These are phyloP conservation scores for Phoenix roebelenii DNA, from an alignment of 176 grass and related monocot species.

Conservation along the genomic window DNA sequence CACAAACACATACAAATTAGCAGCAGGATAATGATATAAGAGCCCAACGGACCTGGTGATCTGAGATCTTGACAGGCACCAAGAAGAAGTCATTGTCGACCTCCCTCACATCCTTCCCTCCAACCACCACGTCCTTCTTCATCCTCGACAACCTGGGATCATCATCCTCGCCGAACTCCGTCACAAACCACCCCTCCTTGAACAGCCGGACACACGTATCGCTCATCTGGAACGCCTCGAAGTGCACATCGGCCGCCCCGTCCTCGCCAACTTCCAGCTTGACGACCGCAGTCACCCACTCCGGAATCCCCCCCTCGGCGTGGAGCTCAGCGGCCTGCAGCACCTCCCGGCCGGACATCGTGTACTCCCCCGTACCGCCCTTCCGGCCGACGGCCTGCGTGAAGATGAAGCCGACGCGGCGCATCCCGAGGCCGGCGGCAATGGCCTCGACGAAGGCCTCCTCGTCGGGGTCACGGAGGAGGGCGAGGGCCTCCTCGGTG, in stretches of 20 bases:
- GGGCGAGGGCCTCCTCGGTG: constrained; percentile 46
- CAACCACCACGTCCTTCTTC: constrained; percentile 83
- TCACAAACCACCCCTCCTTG: constrained; percentile 66
- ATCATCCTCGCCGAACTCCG: constrained; percentile 41
- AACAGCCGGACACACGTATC: constrained; percentile 80
- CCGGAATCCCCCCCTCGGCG: constrained; percentile 44
- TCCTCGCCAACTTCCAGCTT: constrained; percentile 70
- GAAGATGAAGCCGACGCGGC: constrained; percentile 66
- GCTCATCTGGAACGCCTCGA: constrained; percentile 99
- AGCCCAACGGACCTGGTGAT: constrained; percentile 54
- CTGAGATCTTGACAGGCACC: constrained; percentile 89
- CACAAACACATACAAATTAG: too few species aligned
- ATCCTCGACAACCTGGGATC: constrained; percentile 69
- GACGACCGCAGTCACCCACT: constrained; percentile 85
- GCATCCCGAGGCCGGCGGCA: constrained; percentile 69
- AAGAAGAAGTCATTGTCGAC: constrained; percentile 97
- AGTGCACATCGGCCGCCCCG: constrained; percentile 65
- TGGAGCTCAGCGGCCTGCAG: constrained; percentile 66
- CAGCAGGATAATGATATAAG: not conserved
- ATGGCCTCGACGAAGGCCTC: constrained; percentile 75
- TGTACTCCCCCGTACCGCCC: constrained; percentile 72
- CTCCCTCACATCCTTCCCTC: constrained; percentile 66
- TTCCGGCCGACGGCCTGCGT: constrained; percentile 87
- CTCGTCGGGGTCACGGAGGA: constrained; percentile 50
- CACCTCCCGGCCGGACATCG: constrained; percentile 75